Evolutionary conservation across 225 moss, liverwort and hornwort genomes (phyloP), one percentile per base, ranked within the genome.

Genomic region (Asterella californica): DNA sequence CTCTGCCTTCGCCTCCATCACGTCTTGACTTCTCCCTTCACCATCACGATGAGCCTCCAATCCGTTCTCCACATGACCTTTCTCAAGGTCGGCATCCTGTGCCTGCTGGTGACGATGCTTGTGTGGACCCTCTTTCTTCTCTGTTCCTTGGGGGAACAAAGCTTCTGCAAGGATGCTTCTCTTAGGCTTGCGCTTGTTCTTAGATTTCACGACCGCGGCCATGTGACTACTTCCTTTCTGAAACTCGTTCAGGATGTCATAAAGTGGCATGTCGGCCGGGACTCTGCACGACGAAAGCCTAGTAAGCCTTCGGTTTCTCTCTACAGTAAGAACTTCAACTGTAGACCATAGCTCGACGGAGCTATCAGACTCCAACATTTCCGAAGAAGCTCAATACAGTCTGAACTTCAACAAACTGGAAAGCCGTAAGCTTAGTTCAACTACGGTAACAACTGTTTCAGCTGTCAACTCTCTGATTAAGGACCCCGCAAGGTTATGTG

Each of bases 211-310:
- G 66, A 97, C 96, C 33, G 90, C 96, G 19, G 96, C 96, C 96
- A 97, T 97, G 73, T 97, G 96, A 74, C 94, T 94, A 52, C 93
- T 91, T 10, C 96, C 96, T 85, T 97, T 97, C 76, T 97, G 96
- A 53, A 97, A 97, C 76, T 97, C 94, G 74, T 97, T 94, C 73
- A 97, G 72, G 83, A 97, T 97, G 82, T 97, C 90, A 69, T 97
- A 97, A 59, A 97, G 84, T 17, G 96, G 96, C 79, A 85, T 87
- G 72, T 84, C 90, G 14, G 86, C 93, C 8, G 91, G 87, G 27
- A 97, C 93, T 85, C 96, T 96, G 87, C 63, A 82, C 55, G 17
- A 34, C 71, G 57, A 57, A 57, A 57, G 12, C 19, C 17, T 57
- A 21, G 22, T 57, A 6, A 57, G 57, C 57, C 57, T 57, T 57